These are phyloP conservation scores for Prunus campanulata DNA, from an alignment of 306 rosid genomes.

Conservation along the genomic window DNA sequence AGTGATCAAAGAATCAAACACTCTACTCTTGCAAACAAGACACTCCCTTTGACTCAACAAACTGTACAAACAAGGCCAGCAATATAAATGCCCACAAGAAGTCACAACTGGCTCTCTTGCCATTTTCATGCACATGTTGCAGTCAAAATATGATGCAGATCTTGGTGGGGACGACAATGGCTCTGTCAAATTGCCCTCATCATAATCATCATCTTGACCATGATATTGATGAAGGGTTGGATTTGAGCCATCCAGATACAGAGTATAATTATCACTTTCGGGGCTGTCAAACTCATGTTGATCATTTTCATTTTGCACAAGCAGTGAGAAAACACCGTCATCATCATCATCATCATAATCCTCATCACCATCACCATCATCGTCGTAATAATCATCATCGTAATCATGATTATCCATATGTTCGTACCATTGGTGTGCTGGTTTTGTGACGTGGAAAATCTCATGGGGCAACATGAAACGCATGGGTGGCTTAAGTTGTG, in stretches of 20 bases:
- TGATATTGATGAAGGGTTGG: neutral
- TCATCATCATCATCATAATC: no score
- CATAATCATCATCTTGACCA: neutral
- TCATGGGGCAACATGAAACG: no score
- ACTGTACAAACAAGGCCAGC: neutral
- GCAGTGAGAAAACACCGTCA: no score
- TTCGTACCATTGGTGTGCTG: no score
- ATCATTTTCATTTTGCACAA: no score
- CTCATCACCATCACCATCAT: no score
- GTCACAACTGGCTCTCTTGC: constrained; percentile 1
- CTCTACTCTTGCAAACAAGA: neutral
- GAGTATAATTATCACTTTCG: neutral
- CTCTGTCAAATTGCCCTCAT: neutral
- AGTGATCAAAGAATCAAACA: neutral
- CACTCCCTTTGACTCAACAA: neutral
- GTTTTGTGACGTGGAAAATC: no score
- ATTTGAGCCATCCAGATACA: neutral
- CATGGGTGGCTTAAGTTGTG: no score
- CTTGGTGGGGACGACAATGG: neutral
- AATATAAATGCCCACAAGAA: neutral
- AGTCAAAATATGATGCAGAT: neutral
- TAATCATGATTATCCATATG: no score
- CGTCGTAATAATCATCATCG: no score
- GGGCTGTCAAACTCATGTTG: neutral
- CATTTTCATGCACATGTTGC: neutral